Base-by-base conservation (phyloP, 1,284 basidiomycete genomes). In the Moniliella sp. region DNA sequence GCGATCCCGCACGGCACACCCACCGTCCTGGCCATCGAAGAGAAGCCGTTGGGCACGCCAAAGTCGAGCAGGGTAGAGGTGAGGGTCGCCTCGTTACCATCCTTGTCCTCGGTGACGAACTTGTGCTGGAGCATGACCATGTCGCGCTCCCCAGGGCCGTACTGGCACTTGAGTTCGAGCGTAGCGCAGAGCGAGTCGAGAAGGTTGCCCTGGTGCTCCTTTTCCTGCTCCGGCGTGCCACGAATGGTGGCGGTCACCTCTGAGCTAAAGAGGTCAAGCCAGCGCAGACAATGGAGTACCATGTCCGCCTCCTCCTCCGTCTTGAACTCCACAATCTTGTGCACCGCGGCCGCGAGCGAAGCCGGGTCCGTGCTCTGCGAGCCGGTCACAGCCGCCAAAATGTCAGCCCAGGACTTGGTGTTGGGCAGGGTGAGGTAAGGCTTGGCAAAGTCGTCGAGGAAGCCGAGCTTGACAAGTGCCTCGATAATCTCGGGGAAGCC, bases 71-170 rank as follows among this genome's bases (percentile, higher is more conserved):
- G 69, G 15, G 86, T 86, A 27, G 82, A 80, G 5, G 86, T 94
- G 55, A 83, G 66, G 18, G 74, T 84, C 68, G 88, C 72, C 73
- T 75, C 67, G 54, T 76, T 69, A 42, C 67, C 64, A 18, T 49
- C 50, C 40, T 43, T 50, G 30, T 42, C 29, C 31, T 40, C 38
- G 34, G 43, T 37, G 27, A 44, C 30, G 32, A 50, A 48, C 28
- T 86, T 88, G 72, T 97, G 88, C 66, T 94, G 88, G 33, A 97
- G 73, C 73, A 94, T 81, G 46, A 97, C 81, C 46, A 94, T 73
- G 63, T 97, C 88, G 13, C 83, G 75, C 66, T 94, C 86, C 41
- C 81, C 81, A 29, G 70, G 66, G 42, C 75, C 77, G 65, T 93
- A 94, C 61, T 75, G 72, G 77, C 91, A 93, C 62, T 91, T 72